These are phyloP conservation scores for Ogataea corticis DNA, from an alignment of 805 yeast species.

Conservation along the genomic window DNA sequence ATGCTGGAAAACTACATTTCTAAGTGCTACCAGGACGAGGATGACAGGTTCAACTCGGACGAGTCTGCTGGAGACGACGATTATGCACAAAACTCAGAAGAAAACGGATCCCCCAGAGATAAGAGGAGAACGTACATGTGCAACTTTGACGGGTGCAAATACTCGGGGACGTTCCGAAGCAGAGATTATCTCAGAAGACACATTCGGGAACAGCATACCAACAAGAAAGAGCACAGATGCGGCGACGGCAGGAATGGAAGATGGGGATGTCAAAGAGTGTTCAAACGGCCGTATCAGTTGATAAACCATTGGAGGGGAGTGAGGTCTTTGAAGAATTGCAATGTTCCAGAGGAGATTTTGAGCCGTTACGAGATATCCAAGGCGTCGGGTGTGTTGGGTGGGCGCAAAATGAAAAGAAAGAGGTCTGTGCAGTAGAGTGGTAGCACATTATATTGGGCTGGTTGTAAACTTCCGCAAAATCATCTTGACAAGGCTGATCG, in stretches of 20 bases:
- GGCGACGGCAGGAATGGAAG: constrained; percentile 17
- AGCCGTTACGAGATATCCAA: neutral
- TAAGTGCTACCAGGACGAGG: neutral
- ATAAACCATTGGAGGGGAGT: constrained; percentile 31
- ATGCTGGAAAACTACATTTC: neutral
- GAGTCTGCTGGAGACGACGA: no score
- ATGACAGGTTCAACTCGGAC: neutral
- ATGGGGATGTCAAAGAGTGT: constrained; percentile 31
- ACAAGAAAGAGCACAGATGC: constrained; percentile 25
- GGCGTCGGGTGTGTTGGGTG: neutral
- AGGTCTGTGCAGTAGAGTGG: no score
- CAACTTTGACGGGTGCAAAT: constrained; percentile 22
- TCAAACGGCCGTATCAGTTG: constrained; percentile 30
- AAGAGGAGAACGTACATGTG: constrained; percentile 10
- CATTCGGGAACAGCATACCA: constrained; percentile 32
- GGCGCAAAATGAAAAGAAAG: no score
- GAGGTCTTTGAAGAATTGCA: constrained; percentile 24
- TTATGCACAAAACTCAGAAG: no score
- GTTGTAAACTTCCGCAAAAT: no score
- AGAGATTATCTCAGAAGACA: constrained; percentile 32
- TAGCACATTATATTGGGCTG: no score
- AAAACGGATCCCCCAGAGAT: neutral
- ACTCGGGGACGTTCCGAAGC: constrained; percentile 31
- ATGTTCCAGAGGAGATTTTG: constrained; percentile 19
- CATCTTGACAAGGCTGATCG: no score